Base-by-base conservation (phyloP, 441 rosid genomes). In the Brassica balearica region DNA sequence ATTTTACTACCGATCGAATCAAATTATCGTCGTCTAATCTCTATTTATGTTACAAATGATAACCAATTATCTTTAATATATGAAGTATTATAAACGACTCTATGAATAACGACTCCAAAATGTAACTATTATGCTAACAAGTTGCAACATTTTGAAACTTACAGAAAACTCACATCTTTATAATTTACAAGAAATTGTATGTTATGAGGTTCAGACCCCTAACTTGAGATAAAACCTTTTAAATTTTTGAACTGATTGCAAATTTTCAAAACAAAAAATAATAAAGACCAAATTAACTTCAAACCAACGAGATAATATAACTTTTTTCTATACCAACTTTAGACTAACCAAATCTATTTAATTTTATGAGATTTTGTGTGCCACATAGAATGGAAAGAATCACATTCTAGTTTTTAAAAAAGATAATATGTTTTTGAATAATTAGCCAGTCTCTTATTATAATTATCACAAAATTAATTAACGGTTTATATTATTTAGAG, bases 311-410 rank as follows among this genome's bases (percentile, higher is more conserved):
- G 79, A 80, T 75, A 80, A 69, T 69, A 56, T 74, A 74, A 67
- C 70, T 12, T 12, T 62, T 63, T 68, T 48, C 6, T 69, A 56
- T 63, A 74, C 32, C 38, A 79, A 74, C 82, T 79, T 79, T 74
- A 79, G 75, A 74, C 78, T 79, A 74, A 79, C 5, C 55, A 25
- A 56, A 51, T 73, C 22, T 32, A 56, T 63, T 38, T 56, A 38
- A 19, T 64, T 55, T 63, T 5, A 19, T 74, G 71, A 64, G 76
- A 80, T 70, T 56, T 74, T 80, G 76, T 74, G 69, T 74, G 63
- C 76, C 82, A 64, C 79, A 80, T 56, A 80, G 56, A 80, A 74
- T 70, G 75, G 63, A 58, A 64, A 64, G 82, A 80, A 80, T 74
- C 82, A 69, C 74, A 80, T 80, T 80, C 82, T 74, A 70, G 78